A percentile compares a stretch with the other conserved stretches of the same genome.
phyloP scores from a whole-genome alignment of 257 asterid species.

The Catharanthus roseus region DNA sequence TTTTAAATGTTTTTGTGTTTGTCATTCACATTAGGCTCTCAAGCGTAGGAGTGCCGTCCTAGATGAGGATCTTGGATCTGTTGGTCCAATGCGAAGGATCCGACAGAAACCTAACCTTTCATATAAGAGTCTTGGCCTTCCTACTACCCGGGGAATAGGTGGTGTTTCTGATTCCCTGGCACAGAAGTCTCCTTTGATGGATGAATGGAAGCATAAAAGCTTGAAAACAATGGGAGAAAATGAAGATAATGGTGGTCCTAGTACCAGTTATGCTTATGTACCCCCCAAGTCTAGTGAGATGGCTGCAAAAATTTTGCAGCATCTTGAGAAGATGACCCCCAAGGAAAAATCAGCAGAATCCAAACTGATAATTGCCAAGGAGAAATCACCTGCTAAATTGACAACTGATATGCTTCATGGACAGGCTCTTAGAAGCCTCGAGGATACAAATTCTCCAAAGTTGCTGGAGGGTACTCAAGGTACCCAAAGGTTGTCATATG shows the following conservation, averaged over 20 bases:
- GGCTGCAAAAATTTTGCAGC: slow-evolving; percentile 81
- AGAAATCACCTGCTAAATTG: slow-evolving; percentile 44
- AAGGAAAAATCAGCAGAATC: slow-evolving; percentile 58
- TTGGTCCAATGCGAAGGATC: slow-evolving; percentile 72
- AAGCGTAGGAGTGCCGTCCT: slow-evolving; percentile 76
- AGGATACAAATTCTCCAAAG: slow-evolving; percentile 49
- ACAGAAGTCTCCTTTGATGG: slow-evolving; percentile 32
- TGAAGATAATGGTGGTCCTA: slow-evolving; percentile 36
- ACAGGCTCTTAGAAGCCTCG: slow-evolving; percentile 56
- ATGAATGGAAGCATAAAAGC: slow-evolving; percentile 24
- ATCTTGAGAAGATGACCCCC: slow-evolving; percentile 67
- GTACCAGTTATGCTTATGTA: slow-evolving; percentile 44
- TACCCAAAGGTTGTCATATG: slow-evolving; percentile 28
- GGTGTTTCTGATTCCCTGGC: slow-evolving; percentile 33
- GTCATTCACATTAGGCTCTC: slow-evolving; percentile 39
- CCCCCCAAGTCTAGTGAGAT: slow-evolving; percentile 65
- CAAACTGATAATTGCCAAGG: slow-evolving; percentile 36
- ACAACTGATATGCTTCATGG: slow-evolving; percentile 51
- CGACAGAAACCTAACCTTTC: slow-evolving; percentile 64
- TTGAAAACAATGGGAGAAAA: slow-evolving; percentile 37
- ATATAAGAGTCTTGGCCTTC: slow-evolving; percentile 30
- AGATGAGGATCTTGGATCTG: slow-evolving; percentile 69
- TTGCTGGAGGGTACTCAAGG: slow-evolving; percentile 31
- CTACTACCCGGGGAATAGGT: slow-evolving; percentile 29
- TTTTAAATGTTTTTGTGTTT: slow-evolving; percentile 11